phyloP scores from a whole-genome alignment of 179 eudicot genomes.

The Carnegiea gigantea region DNA sequence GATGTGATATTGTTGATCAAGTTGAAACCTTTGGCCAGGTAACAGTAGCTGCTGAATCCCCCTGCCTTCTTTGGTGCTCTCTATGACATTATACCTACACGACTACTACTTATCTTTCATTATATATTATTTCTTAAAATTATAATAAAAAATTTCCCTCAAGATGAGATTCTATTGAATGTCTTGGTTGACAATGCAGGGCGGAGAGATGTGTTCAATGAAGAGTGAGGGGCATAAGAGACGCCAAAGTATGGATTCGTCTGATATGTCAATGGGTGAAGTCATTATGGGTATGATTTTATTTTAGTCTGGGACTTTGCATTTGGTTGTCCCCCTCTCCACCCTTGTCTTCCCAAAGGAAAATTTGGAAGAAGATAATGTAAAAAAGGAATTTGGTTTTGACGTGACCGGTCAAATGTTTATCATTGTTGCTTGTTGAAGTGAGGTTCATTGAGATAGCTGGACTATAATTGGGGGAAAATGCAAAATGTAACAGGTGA shows the following conservation, averaged over 20 bases:
- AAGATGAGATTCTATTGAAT: conserved; percentile 3
- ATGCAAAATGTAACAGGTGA: conserved; percentile 57
- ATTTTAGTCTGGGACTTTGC: conserved; percentile 15
- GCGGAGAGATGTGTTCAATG: conserved; percentile 42
- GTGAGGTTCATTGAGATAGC: conserved; percentile 9
- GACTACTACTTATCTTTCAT: neutral
- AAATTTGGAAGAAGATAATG: neutral
- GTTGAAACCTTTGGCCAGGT: conserved; percentile 59
- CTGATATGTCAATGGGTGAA: conserved; percentile 84
- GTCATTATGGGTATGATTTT: conserved; percentile 51
- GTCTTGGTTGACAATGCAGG: conserved; percentile 38
- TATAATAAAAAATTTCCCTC: neutral
- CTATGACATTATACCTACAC: too few relatives aligned
- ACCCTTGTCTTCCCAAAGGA: neutral
- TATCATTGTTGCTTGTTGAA: neutral
- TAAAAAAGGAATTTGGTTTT: neutral
- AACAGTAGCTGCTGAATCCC: conserved; percentile 8
- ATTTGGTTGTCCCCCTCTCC: neutral
- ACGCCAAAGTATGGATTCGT: conserved; percentile 87
- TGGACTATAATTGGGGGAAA: conserved; percentile 8
- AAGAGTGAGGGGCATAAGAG: conserved; percentile 81
- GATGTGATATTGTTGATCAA: conserved; percentile 51
- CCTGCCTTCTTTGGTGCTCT: neutral
- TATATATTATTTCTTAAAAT: conserved; percentile 5
- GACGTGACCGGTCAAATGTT: neutral